Conservation (phyloP, 2,329 filamentous ascomycete genomes). For the Colletotrichum sp. region DNA sequence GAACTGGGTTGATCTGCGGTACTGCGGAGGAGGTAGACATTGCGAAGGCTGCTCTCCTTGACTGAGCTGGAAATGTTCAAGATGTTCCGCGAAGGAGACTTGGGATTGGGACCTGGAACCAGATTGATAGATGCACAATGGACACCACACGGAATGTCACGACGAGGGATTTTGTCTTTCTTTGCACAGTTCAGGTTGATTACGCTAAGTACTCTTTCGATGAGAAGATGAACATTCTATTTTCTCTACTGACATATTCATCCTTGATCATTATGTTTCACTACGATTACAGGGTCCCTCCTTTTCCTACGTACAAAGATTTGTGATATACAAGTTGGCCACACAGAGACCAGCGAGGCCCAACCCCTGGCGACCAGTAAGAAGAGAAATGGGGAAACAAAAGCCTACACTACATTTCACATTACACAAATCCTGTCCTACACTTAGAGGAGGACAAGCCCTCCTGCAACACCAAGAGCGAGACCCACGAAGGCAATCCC, state of each 20-base stretch:
- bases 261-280: not conserved
- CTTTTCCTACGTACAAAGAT: not conserved
- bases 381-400: not conserved
- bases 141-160: not conserved
- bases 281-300: not conserved
- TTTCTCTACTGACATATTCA: not conserved
- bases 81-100: not conserved
- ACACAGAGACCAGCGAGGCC: not conserved
- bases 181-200: not conserved
- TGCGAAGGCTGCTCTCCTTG: conserved; percentile 29
- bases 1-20: conserved; percentile 56
- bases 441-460: not conserved
- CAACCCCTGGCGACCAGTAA: not conserved
- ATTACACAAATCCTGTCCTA: not conserved
- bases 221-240: not conserved
- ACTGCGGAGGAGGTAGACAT: conserved; percentile 52
- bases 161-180: not conserved
- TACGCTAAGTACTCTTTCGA: not conserved
- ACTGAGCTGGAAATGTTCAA: not conserved
- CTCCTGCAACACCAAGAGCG: not conserved
- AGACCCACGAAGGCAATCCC: not conserved
- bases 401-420: not conserved
- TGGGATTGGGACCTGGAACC: not conserved
- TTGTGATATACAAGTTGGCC: not conserved
- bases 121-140: not conserved